A percentile compares a stretch with the other conserved stretches of the same genome.
Evolutionary conservation across 2,329 filamentous ascomycete genomes (phyloP).

Genomic region (Colletotrichum graminicola): DNA sequence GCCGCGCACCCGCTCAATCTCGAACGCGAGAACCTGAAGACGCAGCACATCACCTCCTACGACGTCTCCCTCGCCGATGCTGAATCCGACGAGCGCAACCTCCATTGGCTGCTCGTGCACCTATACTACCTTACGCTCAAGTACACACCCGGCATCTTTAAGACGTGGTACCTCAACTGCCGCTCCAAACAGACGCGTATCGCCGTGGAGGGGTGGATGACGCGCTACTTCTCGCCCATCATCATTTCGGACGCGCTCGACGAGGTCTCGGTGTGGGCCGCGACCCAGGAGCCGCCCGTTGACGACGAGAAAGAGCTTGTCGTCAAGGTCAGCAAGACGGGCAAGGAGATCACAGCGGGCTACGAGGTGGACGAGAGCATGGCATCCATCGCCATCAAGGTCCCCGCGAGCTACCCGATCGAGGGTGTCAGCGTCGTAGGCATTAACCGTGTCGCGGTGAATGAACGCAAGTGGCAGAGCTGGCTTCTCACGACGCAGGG

Average conservation of each 20-base stretch:
- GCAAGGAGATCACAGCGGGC: conserved; percentile 82
- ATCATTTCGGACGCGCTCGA: conserved; percentile 75
- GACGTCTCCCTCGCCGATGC: conserved; percentile 65
- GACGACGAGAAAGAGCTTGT: conserved; percentile 66
- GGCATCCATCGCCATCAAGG: conserved; percentile 83
- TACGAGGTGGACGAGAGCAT: conserved; percentile 91
- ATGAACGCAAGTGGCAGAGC: conserved; percentile 90
- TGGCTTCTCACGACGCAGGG: conserved; percentile 92
- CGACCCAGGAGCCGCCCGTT: conserved; percentile 60
- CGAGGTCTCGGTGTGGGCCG: conserved; percentile 76
- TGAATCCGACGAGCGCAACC: conserved; percentile 76
- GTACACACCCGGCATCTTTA: conserved; percentile 82
- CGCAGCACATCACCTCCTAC: conserved; percentile 67
- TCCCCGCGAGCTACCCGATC: conserved; percentile 87
- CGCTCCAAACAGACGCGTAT: conserved; percentile 84
- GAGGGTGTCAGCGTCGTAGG: conserved; percentile 81
- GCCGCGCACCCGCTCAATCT: conserved; percentile 80
- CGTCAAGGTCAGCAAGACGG: conserved; percentile 78
- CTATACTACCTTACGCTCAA: conserved; percentile 86
- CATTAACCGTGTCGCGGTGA: conserved; percentile 86
- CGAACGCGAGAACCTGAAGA: conserved; percentile 73
- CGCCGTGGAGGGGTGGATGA: conserved; percentile 86
- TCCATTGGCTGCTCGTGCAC: conserved; percentile 87
- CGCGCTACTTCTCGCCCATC: conserved; percentile 82
- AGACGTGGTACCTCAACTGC: conserved; percentile 86